Conservation (phyloP, 169 alveolate genomes). For the Cyclospora cayetanensis region DNA sequence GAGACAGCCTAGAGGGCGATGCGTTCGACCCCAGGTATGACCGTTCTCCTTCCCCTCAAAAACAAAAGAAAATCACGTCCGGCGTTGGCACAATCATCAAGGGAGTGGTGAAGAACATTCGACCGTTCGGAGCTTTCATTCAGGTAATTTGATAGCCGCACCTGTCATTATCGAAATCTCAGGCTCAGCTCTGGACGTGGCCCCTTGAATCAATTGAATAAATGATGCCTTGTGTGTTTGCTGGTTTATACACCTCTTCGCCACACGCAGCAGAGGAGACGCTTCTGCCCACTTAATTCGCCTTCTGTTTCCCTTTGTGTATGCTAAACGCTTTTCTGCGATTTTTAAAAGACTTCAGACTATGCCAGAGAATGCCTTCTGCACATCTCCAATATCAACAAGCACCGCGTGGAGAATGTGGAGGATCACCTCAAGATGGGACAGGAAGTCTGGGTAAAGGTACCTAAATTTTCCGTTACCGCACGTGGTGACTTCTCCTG, state of each 20-base stretch:
- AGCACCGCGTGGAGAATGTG: slow-evolving; percentile 18
- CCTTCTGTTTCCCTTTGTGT: not conserved
- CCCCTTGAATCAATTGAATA: too few species aligned
- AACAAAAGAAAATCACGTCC: not conserved
- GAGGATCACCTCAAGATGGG: slow-evolving; percentile 38
- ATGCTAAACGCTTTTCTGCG: not conserved
- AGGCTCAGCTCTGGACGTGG: too few species aligned
- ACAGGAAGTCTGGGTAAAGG: slow-evolving; percentile 63
- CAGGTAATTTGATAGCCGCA: not conserved
- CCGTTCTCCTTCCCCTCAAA: slow-evolving; percentile 42
- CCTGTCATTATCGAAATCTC: too few species aligned
- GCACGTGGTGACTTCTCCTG: too few species aligned
- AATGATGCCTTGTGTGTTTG: too few species aligned
- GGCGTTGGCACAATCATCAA: not conserved
- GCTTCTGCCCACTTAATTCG: too few species aligned
- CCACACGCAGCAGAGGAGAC: too few species aligned
- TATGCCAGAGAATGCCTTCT: slow-evolving; percentile 41
- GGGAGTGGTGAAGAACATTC: slow-evolving; percentile 47
- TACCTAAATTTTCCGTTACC: not conserved
- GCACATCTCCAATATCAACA: slow-evolving; percentile 14
- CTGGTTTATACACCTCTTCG: too few species aligned
- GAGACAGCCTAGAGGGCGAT: slow-evolving; percentile 30
- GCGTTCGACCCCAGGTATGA: slow-evolving; percentile 37
- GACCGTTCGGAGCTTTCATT: slow-evolving; percentile 55
- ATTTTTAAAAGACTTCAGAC: not conserved